phyloP scores from a whole-genome alignment of 2,329 filamentous ascomycete species.

The Arthrobotrys pseudoclavata region DNA sequence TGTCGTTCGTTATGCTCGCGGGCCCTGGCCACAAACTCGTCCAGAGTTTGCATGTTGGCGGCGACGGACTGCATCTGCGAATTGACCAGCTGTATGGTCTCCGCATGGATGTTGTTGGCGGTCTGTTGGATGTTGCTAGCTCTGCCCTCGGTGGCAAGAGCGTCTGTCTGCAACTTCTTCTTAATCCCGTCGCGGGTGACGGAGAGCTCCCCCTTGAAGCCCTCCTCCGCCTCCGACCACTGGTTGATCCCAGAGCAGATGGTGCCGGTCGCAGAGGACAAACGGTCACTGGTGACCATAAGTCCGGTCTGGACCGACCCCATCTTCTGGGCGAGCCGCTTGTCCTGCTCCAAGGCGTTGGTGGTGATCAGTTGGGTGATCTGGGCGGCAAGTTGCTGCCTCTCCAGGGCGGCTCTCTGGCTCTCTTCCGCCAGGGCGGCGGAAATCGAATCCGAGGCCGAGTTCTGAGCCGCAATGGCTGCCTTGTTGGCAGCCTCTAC shows the following conservation, averaged over 20 bases:
- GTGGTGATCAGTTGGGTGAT: slow-evolving; percentile 82
- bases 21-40: slow-evolving; percentile 89
- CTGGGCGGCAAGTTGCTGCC: slow-evolving; percentile 79
- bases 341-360: slow-evolving; percentile 80
- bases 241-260: slow-evolving; percentile 80
- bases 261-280: slow-evolving; percentile 75
- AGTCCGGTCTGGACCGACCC: slow-evolving; percentile 76
- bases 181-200: slow-evolving; percentile 83
- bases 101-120: slow-evolving; percentile 87
- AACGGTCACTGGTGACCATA: slow-evolving; percentile 73
- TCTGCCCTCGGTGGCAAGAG: slow-evolving; percentile 75
- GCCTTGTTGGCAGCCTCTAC: slow-evolving; percentile 78
- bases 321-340: slow-evolving; percentile 76
- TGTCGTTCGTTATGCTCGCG: slow-evolving; percentile 83
- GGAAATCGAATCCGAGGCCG: slow-evolving; percentile 70
- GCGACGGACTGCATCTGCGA: slow-evolving; percentile 89
- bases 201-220: slow-evolving; percentile 78
- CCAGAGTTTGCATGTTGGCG: slow-evolving; percentile 87
- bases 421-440: slow-evolving; percentile 82
- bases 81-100: slow-evolving; percentile 90
- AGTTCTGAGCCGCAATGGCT: slow-evolving; percentile 77
- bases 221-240: slow-evolving; percentile 79
- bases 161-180: slow-evolving; percentile 72
- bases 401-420: slow-evolving; percentile 78
- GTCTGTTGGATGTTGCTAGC: slow-evolving; percentile 86